phyloP scores from a whole-genome alignment of 495 filamentous ascomycete genomes.

The Tuber magnatum region DNA sequence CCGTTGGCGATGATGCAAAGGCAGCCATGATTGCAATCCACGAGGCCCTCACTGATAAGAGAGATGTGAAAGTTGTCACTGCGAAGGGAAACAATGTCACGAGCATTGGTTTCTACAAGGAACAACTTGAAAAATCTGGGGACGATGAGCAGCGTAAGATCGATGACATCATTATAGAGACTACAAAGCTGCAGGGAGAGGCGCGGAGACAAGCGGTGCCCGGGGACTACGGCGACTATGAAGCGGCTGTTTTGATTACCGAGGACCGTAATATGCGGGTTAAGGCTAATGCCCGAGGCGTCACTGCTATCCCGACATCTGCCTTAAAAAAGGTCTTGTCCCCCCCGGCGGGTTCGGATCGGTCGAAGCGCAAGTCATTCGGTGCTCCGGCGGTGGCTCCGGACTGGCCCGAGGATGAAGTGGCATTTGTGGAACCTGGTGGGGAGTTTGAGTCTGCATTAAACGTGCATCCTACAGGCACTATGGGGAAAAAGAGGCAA shows the following conservation, averaged over 20 bases:
- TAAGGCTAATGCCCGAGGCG: slow-evolving; percentile 35
- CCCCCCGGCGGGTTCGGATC: slow-evolving; percentile 8
- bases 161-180: slow-evolving; percentile 39
- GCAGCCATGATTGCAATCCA: slow-evolving; percentile 34
- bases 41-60: slow-evolving; percentile 32
- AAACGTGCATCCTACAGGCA: slow-evolving; percentile 2
- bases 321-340: slow-evolving; percentile 21
- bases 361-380: slow-evolving; percentile 20
- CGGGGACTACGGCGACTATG: slow-evolving; percentile 25
- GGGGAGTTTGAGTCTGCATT: slow-evolving; percentile 13
- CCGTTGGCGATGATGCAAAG: slow-evolving; percentile 31
- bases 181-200: slow-evolving; percentile 26
- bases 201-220: slow-evolving; percentile 24
- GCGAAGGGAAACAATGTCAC: slow-evolving; percentile 36
- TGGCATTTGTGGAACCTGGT: slow-evolving; percentile 14
- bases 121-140: slow-evolving; percentile 28
- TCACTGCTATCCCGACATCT: slow-evolving; percentile 33
- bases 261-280: slow-evolving; percentile 40
- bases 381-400: slow-evolving; percentile 13
- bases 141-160: slow-evolving; percentile 34
- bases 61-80: slow-evolving; percentile 37
- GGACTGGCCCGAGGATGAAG: slow-evolving; percentile 28
- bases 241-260: slow-evolving; percentile 38
- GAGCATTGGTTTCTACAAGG: slow-evolving; percentile 35
- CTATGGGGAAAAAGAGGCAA: slow-evolving; percentile 20